phyloP scores from a whole-genome alignment of 805 yeast genomes.

The Lipomyces kockii region DNA sequence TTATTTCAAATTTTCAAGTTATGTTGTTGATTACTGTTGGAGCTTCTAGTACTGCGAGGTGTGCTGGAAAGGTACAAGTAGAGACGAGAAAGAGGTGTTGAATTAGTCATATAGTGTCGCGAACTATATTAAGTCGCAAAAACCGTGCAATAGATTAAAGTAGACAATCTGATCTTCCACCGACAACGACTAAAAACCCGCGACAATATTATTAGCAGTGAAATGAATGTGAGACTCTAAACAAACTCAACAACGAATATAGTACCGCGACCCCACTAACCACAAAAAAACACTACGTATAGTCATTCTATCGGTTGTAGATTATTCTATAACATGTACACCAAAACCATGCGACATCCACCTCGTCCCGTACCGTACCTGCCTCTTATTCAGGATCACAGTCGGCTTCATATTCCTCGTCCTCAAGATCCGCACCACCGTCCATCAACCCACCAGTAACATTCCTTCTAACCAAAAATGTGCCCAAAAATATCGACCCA shows the following conservation, averaged over 20 bases:
- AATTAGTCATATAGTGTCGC: not conserved
- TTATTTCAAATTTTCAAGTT: not conserved
- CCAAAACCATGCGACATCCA: not conserved
- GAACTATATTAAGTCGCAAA: too few species aligned
- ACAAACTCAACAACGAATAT: too few species aligned
- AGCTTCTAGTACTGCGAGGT: not conserved
- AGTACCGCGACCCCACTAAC: too few species aligned
- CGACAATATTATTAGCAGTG: too few species aligned
- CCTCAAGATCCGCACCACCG: conserved; percentile 12
- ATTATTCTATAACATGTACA: too few species aligned
- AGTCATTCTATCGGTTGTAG: too few species aligned
- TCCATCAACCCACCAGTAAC: conserved; percentile 29
- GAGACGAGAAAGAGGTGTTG: not conserved
- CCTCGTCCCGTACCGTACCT: not conserved
- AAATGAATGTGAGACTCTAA: too few species aligned
- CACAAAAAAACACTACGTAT: too few species aligned
- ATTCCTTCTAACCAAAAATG: conserved; percentile 17
- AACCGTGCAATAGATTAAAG: too few species aligned
- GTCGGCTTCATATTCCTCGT: conserved; percentile 3
- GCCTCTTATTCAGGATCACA: not conserved
- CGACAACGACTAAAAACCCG: not conserved
- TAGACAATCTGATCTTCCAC: too few species aligned
- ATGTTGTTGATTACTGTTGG: not conserved
- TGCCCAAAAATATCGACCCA: not conserved
- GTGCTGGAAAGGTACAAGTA: not conserved